These are phyloP conservation scores for Mycosphaerelloides madeirae DNA, from an alignment of 2,329 filamentous ascomycete species.

Conservation along the genomic window DNA sequence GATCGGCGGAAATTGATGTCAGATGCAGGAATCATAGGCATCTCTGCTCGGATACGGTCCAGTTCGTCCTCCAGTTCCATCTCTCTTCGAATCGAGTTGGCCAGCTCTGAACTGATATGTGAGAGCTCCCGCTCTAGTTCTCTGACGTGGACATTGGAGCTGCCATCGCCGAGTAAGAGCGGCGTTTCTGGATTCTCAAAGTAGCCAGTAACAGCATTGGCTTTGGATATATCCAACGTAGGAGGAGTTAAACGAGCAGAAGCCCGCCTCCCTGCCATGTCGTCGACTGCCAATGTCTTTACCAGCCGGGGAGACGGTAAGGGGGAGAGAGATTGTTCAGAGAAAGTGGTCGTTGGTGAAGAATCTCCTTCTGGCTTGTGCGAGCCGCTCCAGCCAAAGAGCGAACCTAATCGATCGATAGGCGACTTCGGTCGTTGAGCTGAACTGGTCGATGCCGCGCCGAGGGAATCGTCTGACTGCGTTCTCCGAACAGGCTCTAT, in stretches of 20 bases:
- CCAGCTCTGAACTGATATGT: constrained; percentile 88
- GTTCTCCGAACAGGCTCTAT: constrained; percentile 32
- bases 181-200: constrained; percentile 46
- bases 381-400: constrained; percentile 62
- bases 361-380: constrained; percentile 48
- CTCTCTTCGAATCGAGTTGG: constrained; percentile 85
- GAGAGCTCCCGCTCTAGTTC: constrained; percentile 93
- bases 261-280: constrained; percentile 28
- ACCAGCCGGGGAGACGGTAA: constrained; percentile 48
- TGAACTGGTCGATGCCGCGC: constrained; percentile 14
- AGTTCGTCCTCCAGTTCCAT: constrained; percentile 95
- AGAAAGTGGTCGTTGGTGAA: constrained; percentile 60
- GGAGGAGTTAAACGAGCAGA: constrained; percentile 38
- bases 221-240: constrained; percentile 48
- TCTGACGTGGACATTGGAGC: constrained; percentile 59
- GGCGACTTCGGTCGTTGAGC: constrained; percentile 41
- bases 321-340: constrained; percentile 56
- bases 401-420: constrained; percentile 53
- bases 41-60: constrained; percentile 78
- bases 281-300: constrained; percentile 26
- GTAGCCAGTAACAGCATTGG: constrained; percentile 43
- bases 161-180: constrained; percentile 37
- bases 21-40: constrained; percentile 45
- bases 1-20: constrained; percentile 65
- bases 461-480: constrained; percentile 30